Conservation (phyloP, 768 basidiomycete species). For the Termitomyces eurrhizus region DNA sequence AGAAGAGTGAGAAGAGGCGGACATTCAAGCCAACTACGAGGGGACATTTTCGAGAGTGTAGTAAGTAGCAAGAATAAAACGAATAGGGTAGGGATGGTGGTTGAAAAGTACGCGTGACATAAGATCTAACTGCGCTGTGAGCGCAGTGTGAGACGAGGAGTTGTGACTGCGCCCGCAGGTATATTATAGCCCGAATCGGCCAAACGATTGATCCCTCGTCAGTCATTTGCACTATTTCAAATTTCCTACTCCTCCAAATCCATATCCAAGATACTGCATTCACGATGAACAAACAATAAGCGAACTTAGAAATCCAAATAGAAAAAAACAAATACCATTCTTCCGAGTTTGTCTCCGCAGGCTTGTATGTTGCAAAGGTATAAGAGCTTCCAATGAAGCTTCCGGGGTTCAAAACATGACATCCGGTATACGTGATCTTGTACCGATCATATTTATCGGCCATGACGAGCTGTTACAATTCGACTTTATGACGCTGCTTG, state of each 20-base stretch:
- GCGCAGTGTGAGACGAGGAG: too few species aligned
- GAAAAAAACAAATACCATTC: slow-evolving; percentile 51
- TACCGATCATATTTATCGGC: slow-evolving; percentile 97
- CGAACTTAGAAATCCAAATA: neutral
- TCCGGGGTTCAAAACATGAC: slow-evolving; percentile 98
- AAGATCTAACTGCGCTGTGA: too few species aligned
- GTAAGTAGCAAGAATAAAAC: too few species aligned
- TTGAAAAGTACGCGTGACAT: too few species aligned
- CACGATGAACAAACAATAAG: neutral
- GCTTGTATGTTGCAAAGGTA: slow-evolving; percentile 88
- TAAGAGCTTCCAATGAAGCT: slow-evolving; percentile 82
- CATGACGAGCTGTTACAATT: slow-evolving; percentile 63
- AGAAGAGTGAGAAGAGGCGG: too few species aligned
- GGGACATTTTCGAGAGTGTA: too few species aligned
- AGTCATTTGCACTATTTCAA: neutral
- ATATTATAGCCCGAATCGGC: too few species aligned
- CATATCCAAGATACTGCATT: slow-evolving; percentile 34
- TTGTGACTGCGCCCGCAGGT: too few species aligned
- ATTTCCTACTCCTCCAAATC: slow-evolving; percentile 29
- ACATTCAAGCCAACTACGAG: too few species aligned
- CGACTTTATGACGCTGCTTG: neutral
- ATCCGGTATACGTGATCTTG: slow-evolving; percentile 95
- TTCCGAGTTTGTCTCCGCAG: slow-evolving; percentile 79
- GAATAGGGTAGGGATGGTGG: too few species aligned
- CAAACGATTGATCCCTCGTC: too few species aligned